phyloP scores from a whole-genome alignment of 2,329 filamentous ascomycete genomes.

The Ophiognomonia clavigignenti-juglandacearum region DNA sequence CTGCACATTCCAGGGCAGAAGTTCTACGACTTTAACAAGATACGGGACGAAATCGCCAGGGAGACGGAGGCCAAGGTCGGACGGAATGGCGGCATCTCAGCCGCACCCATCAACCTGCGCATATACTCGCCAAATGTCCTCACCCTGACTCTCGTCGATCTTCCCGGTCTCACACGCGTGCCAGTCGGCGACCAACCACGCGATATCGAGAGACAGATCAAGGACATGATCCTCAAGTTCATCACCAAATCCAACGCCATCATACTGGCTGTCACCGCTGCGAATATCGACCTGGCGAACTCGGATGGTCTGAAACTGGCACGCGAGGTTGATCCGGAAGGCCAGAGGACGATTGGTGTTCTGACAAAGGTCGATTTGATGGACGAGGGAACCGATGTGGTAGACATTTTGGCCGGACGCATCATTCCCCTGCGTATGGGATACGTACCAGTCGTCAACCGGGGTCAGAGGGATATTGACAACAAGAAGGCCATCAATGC shows the following conservation, averaged over 20 bases:
- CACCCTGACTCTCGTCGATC: conserved; percentile 91
- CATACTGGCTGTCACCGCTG: conserved; percentile 90
- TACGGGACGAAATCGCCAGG: conserved; percentile 91
- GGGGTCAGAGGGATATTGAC: conserved; percentile 96
- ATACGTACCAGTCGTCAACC: conserved; percentile 94
- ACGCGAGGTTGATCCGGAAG: conserved; percentile 92
- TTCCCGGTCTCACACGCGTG: conserved; percentile 94
- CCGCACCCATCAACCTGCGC: conserved; percentile 96
- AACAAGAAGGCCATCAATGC: conserved; percentile 92
- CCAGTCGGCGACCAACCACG: conserved; percentile 96
- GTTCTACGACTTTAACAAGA: conserved; percentile 92
- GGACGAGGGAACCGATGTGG: conserved; percentile 96
- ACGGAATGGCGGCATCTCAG: conserved; percentile 97
- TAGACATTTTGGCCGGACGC: conserved; percentile 95
- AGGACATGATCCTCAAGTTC: conserved; percentile 94
- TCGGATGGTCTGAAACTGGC: conserved; percentile 96
- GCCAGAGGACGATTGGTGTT: conserved; percentile 91
- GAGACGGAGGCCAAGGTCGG: conserved; percentile 66
- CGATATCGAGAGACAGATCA: conserved; percentile 98
- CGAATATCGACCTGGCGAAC: conserved; percentile 97
- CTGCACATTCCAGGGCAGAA: conserved; percentile 89
- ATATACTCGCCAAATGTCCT: conserved; percentile 97
- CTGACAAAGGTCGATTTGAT: conserved; percentile 96
- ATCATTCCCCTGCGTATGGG: conserved; percentile 93
- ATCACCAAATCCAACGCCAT: conserved; percentile 99